Conservation (phyloP, 1,284 basidiomycete genomes). For the Ceratobasidium theobromae region DNA sequence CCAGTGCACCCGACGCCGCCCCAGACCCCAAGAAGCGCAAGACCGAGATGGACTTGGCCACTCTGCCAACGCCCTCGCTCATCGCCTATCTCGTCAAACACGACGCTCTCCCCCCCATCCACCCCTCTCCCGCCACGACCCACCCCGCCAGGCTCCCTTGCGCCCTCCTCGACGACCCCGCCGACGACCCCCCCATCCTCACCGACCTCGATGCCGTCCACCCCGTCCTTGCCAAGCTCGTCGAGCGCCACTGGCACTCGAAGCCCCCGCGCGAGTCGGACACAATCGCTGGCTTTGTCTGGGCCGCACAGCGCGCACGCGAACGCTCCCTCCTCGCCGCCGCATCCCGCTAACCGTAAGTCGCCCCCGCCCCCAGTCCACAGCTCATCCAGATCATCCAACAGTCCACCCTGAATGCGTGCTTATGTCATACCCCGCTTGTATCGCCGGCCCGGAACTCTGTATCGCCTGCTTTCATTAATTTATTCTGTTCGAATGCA, state of each 20-base stretch:
- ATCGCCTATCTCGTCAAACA: conserved; percentile 23
- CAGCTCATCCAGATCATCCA: not conserved
- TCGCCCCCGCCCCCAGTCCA: no score
- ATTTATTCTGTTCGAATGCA: not conserved
- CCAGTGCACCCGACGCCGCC: not conserved
- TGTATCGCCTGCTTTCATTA: not conserved
- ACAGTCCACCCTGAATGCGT: not conserved
- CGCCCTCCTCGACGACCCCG: not conserved
- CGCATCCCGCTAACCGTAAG: not conserved
- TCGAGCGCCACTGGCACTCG: conserved; percentile 17
- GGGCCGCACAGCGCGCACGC: conserved; percentile 21
- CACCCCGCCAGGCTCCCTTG: not conserved
- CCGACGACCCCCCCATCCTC: conserved; percentile 5
- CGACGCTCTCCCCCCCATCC: conserved; percentile 21
- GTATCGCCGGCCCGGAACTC: not conserved
- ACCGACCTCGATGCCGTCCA: conserved; percentile 22
- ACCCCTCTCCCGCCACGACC: conserved; percentile 13
- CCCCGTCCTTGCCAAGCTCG: conserved; percentile 5
- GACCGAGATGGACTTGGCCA: not conserved
- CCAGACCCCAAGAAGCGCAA: conserved; percentile 24
- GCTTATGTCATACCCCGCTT: not conserved
- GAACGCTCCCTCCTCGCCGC: conserved; percentile 15
- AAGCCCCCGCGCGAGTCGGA: conserved; percentile 12
- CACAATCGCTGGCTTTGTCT: conserved; percentile 16
- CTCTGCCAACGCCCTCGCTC: conserved; percentile 1